Evolutionary conservation across 805 yeast species (phyloP).

Genomic region (Maudiozyma bulderi): DNA sequence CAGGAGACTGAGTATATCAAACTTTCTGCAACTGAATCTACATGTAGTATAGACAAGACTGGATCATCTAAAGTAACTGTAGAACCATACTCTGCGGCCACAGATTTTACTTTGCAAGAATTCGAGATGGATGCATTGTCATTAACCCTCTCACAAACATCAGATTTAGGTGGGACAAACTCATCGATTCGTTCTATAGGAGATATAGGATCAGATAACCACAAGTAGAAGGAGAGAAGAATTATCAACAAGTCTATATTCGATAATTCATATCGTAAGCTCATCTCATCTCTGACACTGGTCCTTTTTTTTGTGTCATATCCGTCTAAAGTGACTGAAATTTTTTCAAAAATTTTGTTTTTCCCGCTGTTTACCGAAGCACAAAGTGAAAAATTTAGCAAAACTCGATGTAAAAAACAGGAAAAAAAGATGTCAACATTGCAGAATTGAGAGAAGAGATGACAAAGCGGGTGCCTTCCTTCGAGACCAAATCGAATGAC

Average conservation of each 20-base stretch:
- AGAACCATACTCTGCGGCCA: slow-evolving; percentile 4
- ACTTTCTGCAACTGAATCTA: background rate
- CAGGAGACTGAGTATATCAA: background rate
- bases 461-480: background rate
- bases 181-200: background rate
- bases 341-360: background rate
- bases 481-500: too few species aligned
- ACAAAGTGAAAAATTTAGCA: background rate
- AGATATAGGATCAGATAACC: background rate
- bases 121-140: slow-evolving; percentile 6
- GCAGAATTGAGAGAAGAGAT: background rate
- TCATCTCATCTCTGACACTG: background rate
- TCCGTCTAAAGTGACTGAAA: background rate
- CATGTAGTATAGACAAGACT: background rate
- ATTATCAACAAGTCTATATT: background rate
- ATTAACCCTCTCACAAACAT: background rate
- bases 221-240: background rate
- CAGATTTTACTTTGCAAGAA: slow-evolving; percentile 5
- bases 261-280: background rate
- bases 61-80: background rate
- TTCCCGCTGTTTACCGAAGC: background rate
- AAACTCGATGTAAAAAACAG: background rate
- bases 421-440: background rate
- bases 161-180: background rate
- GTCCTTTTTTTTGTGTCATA: background rate